Conservation (phyloP, 352 stramenopile genomes). For the Phytophthora pistaciae region DNA sequence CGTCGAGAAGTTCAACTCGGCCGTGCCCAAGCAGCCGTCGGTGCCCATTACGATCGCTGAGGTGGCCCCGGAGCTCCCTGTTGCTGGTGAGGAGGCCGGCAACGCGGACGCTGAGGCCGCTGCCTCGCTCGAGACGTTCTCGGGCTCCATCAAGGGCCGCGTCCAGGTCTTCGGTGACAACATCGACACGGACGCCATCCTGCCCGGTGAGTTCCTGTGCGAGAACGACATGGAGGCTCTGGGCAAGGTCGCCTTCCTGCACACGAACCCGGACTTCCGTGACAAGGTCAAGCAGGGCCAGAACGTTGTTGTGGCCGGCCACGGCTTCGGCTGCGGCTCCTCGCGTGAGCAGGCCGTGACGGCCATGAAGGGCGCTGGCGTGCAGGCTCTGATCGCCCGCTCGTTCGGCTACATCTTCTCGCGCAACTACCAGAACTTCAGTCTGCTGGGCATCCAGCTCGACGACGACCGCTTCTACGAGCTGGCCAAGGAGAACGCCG, state of each 20-base stretch:
- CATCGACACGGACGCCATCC: conserved; percentile 90
- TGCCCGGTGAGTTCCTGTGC: conserved; percentile 82
- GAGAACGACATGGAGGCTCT: conserved; percentile 90
- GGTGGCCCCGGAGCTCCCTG: conserved; percentile 60
- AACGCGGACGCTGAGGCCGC: conserved; percentile 39
- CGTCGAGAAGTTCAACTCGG: conserved; percentile 68
- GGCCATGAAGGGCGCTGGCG: conserved; percentile 79
- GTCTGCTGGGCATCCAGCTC: conserved; percentile 82
- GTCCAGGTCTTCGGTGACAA: conserved; percentile 91
- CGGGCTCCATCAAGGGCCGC: conserved; percentile 68
- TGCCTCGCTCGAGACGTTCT: conserved; percentile 52
- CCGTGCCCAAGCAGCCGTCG: conserved; percentile 59
- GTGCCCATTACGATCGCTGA: conserved; percentile 56
- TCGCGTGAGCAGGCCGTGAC: conserved; percentile 89
- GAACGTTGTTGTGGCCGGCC: conserved; percentile 79
- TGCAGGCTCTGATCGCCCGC: conserved; percentile 83
- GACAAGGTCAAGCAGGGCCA: conserved; percentile 81
- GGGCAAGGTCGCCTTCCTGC: conserved; percentile 84
- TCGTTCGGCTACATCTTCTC: conserved; percentile 92
- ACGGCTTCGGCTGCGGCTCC: conserved; percentile 87
- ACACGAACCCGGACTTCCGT: conserved; percentile 89
- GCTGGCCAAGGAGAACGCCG: conserved; percentile 72
- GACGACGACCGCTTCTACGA: conserved; percentile 86
- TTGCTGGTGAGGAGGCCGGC: conserved; percentile 10
- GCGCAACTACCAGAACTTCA: conserved; percentile 91